Evolutionary conservation across 306 rosid species (phyloP), one percentile per base, ranked within the genome.

Genomic region (Elaeagnus macrophylla): DNA sequence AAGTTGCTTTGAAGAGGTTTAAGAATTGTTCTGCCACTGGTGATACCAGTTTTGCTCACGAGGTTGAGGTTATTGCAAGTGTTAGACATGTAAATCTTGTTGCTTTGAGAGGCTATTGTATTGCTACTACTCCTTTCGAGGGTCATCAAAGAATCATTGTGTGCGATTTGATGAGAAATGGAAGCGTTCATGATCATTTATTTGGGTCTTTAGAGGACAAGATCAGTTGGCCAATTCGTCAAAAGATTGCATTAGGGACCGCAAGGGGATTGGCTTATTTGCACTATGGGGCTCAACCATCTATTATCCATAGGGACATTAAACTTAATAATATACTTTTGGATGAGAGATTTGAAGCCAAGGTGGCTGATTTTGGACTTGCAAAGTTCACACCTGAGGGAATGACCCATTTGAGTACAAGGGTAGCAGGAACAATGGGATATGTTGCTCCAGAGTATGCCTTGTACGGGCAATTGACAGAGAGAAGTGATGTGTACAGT

Each of bases 401-500:
- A 15, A 76, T 82, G 89, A 87, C 99, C 0, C 99, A 91, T 53
- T 51, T 91, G 89, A 91, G 99, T 69, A 91, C 99, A 0, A 77
- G 99, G 58, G 99, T 91, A 0, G 99, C 99, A 5, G 99, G 99
- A 19, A 91, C 99, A 0, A 77, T 91, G 96, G 96, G 99, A 7
- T 91, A 87, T 82, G 87, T 91, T 39, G 96, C 99, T 36, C 99
- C 99, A 0, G 99, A 91, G 76, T 91, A 91, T 54, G 99, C 96
- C 0, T 68, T 91, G 67, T 91, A 91, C 37, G 99, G 99, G 3
- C 99, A 91, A 25, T 75, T 91, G 79, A 82, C 99, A 0, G 99
- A 84, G 74, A 78, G 94, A 37, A 91, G 94, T 57, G 99, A 91
- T 49, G 96, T 91, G 48, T 91, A 78, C 39, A 81, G 96, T 66